Percentiles rank a stretch among this genome's conserved stretches.
phyloP scores from a whole-genome alignment of 2,329 filamentous ascomycete species.

The Teratosphaeria viscida region DNA sequence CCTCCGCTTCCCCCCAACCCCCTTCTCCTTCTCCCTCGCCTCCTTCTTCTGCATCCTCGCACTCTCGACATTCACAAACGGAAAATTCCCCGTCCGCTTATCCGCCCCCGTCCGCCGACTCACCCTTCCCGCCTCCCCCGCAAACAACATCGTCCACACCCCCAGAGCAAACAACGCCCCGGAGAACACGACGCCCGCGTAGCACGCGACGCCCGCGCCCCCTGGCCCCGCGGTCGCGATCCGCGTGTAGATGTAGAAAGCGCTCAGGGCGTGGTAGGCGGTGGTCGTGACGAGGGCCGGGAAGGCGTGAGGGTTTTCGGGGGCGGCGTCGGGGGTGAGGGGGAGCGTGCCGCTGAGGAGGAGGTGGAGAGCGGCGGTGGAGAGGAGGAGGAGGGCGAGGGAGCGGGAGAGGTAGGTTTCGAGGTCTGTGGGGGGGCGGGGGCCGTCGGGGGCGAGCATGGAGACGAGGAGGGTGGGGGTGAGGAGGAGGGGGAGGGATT shows the following conservation, averaged over 20 bases:
- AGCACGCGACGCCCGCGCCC: conserved; percentile 33
- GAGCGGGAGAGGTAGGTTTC: conserved; percentile 66
- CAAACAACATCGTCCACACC: conserved; percentile 54
- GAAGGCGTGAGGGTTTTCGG: conserved; percentile 35
- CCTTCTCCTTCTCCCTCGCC: conserved; percentile 10
- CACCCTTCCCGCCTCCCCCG: conserved; percentile 44
- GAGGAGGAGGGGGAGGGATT: conserved; percentile 45
- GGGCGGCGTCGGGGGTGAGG: background rate
- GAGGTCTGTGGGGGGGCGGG: conserved; percentile 47
- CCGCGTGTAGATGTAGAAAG: conserved; percentile 59
- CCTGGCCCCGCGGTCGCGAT: conserved; percentile 37
- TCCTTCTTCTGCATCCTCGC: conserved; percentile 23
- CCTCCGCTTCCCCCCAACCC: conserved; percentile 13
- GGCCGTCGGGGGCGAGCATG: conserved; percentile 43
- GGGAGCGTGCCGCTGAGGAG: conserved; percentile 54
- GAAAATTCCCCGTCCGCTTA: conserved; percentile 56
- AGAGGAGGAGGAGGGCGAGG: conserved; percentile 56
- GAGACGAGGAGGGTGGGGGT: conserved; percentile 52
- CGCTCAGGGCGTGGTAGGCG: conserved; percentile 52
- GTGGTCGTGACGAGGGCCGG: conserved; percentile 58
- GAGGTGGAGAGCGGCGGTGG: conserved; percentile 53
- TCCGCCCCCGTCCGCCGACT: conserved; percentile 55
- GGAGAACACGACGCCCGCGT: conserved; percentile 50
- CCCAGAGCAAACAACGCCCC: conserved; percentile 50
- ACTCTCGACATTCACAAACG: conserved; percentile 46